A percentile compares a stretch with the other conserved stretches of the same genome.
phyloP scores from a whole-genome alignment of 2,329 filamentous ascomycete species.

The Fusarium hostae region DNA sequence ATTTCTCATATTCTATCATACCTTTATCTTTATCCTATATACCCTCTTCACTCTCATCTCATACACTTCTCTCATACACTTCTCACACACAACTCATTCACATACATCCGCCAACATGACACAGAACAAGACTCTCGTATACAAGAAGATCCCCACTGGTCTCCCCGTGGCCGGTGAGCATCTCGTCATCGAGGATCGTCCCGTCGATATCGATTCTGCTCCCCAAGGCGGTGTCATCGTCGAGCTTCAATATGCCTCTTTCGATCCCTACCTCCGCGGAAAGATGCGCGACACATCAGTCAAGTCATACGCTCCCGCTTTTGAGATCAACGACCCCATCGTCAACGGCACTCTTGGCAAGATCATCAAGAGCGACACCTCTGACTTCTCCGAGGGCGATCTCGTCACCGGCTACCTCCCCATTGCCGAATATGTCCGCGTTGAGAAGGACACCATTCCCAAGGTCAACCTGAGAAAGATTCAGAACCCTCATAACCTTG shows the following conservation, averaged over 20 bases:
- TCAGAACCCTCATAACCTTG: constrained; percentile 75
- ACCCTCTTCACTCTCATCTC: not conserved
- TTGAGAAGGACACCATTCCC: constrained; percentile 57
- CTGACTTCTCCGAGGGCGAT: constrained; percentile 74
- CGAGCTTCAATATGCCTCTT: constrained; percentile 78
- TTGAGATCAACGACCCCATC: constrained; percentile 71
- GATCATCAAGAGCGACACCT: constrained; percentile 75
- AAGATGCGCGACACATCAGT: constrained; percentile 72
- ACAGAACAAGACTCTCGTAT: constrained; percentile 79
- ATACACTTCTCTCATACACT: not conserved
- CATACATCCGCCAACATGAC: constrained; percentile 46
- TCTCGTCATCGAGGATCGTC: constrained; percentile 72
- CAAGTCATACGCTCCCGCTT: constrained; percentile 69
- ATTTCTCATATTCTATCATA: not conserved
- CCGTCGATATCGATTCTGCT: constrained; percentile 71
- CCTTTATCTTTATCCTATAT: not conserved
- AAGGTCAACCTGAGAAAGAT: constrained; percentile 61
- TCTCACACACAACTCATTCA: not conserved
- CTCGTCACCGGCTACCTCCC: constrained; percentile 67
- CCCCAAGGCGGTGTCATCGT: constrained; percentile 74
- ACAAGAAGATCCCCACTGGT: constrained; percentile 74
- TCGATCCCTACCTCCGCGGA: constrained; percentile 87
- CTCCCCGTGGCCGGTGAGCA: constrained; percentile 77
- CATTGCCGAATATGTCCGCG: constrained; percentile 74
- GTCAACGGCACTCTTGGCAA: constrained; percentile 71